phyloP scores from a whole-genome alignment of 164 flowering plant genomes.

The Nelumbo lutea region DNA sequence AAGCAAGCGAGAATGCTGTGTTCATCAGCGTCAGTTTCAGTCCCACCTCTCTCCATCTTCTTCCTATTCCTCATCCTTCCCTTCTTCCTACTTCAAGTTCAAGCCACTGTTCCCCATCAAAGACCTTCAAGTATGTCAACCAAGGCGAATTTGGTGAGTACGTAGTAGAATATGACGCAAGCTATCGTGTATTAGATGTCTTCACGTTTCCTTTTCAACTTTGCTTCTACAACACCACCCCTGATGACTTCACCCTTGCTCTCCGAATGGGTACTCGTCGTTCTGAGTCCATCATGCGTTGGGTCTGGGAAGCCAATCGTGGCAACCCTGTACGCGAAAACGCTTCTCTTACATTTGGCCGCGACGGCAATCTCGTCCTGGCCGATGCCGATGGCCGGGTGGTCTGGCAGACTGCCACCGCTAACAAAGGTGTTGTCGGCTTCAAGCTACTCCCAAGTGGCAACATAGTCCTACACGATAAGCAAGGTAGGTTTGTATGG shows the following conservation, averaged over 20 bases:
- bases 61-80: neutral
- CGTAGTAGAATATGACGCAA: conserved; percentile 37
- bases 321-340: conserved; percentile 24
- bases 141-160: conserved; percentile 37
- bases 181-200: conserved; percentile 19
- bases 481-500: conserved; percentile 9
- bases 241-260: conserved; percentile 22
- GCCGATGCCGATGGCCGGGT: conserved; percentile 27
- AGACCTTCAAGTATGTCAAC: conserved; percentile 37
- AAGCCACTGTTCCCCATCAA: conserved; percentile 34
- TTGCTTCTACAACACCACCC: conserved; percentile 38
- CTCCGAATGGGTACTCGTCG: conserved; percentile 22
- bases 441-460: conserved; percentile 21
- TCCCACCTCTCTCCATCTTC: too few relatives aligned
- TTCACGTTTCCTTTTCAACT: conserved; percentile 20
- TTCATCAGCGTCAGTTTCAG: too few relatives aligned
- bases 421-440: conserved; percentile 28
- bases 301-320: conserved; percentile 46
- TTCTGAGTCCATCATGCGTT: conserved; percentile 22
- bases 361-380: conserved; percentile 31
- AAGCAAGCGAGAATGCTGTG: too few relatives aligned
- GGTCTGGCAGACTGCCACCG: conserved; percentile 31
- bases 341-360: conserved; percentile 24
- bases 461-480: conserved; percentile 30
- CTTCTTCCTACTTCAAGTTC: conserved; percentile 2